A percentile compares a stretch with the other conserved stretches of the same genome.
Evolutionary conservation across 441 rosid genomes (phyloP).

Genomic region (Melianthus villosus): DNA sequence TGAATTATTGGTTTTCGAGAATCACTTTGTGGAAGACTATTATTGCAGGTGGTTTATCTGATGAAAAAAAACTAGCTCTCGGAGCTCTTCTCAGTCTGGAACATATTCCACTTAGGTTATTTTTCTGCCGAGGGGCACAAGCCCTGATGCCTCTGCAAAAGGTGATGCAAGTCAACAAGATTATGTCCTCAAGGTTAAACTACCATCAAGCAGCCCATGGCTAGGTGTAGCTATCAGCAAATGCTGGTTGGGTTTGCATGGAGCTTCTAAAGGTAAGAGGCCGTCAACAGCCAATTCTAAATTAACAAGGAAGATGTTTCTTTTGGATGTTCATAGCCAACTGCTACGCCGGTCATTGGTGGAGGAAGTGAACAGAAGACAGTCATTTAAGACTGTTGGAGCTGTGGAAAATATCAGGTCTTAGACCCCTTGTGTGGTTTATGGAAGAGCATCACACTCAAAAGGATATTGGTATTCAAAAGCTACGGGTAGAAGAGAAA

Average conservation of each 20-base stretch:
- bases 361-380: constrained; percentile 48
- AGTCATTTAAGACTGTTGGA: constrained; percentile 58
- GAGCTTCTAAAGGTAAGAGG: constrained; percentile 26
- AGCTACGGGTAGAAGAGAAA: too few species aligned
- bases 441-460: constrained; percentile 8
- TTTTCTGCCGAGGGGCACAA: constrained; percentile 28
- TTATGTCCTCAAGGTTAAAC: constrained; percentile 34
- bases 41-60: constrained; percentile 49
- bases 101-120: constrained; percentile 47
- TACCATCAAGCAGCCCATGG: constrained; percentile 12
- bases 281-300: constrained; percentile 16
- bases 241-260: constrained; percentile 18
- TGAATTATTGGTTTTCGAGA: too few species aligned
- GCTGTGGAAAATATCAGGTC: constrained; percentile 58
- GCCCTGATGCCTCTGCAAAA: too few species aligned
- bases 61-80: constrained; percentile 59
- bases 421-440: constrained; percentile 31
- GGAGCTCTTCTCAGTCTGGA: constrained; percentile 53
- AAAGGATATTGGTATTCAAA: too few species aligned
- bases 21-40: too few species aligned
- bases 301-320: constrained; percentile 45
- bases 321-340: constrained; percentile 56
- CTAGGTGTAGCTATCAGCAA: constrained; percentile 18
- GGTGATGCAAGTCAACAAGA: constrained; percentile 37
- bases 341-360: constrained; percentile 36